Evolutionary conservation across 2,329 filamentous ascomycete species (phyloP).

Genomic region (Venturia pyrina): DNA sequence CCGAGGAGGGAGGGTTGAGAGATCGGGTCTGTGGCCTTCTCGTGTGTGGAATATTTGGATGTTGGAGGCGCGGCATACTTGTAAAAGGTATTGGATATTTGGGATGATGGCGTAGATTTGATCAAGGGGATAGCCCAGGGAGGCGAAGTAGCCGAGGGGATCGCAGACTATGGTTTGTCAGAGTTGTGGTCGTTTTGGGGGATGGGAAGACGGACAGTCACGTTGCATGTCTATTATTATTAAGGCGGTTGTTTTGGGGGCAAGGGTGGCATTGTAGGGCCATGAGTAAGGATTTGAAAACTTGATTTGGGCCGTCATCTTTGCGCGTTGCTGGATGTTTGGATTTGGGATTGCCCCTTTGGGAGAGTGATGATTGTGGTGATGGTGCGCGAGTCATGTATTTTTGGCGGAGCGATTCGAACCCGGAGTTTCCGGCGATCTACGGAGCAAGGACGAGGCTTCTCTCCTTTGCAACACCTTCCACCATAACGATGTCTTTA

Average conservation of each 20-base stretch:
- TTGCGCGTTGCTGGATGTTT: background rate
- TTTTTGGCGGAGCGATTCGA: constrained; percentile 7
- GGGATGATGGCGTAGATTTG: constrained; percentile 36
- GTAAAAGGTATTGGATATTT: constrained; percentile 30
- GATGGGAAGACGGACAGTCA: constrained; percentile 33
- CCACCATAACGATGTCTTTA: too few species aligned
- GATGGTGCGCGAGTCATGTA: constrained; percentile 10
- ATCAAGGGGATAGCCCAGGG: constrained; percentile 36
- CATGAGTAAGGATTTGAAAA: constrained; percentile 27
- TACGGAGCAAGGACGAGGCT: too few species aligned
- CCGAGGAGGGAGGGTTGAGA: constrained; percentile 40
- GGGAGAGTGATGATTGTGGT: background rate
- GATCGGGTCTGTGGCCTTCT: constrained; percentile 39
- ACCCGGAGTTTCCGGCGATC: background rate
- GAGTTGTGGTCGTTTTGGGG: background rate
- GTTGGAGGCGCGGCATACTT: constrained; percentile 27
- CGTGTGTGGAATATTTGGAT: constrained; percentile 32
- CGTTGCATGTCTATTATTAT: constrained; percentile 44
- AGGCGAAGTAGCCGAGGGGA: constrained; percentile 38
- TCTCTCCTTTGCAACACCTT: too few species aligned
- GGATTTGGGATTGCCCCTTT: background rate
- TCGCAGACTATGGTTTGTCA: constrained; percentile 25
- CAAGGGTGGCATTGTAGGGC: constrained; percentile 31
- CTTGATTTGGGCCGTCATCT: background rate
- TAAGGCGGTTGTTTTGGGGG: constrained; percentile 34